Evolutionary conservation across 108 stramenopile genomes (phyloP), one percentile per base, ranked within the genome.

Genomic region (Fragilariopsis cylindrus): DNA sequence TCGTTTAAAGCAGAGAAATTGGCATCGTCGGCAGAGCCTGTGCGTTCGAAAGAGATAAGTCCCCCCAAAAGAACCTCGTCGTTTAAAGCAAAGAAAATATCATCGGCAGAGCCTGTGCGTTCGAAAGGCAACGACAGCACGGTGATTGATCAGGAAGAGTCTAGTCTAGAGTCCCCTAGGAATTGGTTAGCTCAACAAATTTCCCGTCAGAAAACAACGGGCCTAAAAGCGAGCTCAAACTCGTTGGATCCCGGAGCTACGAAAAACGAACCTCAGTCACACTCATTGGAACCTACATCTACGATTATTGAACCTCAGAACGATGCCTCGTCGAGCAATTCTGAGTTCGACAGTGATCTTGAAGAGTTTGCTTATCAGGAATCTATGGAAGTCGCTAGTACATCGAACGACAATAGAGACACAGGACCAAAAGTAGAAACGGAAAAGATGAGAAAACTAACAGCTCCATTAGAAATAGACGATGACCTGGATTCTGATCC

Each of bases 111-210:
- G 5, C 19, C 55, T 56, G 55, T n/a, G 18, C 5, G 55, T 5
- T 19, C 5, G 16, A 19, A 56, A 19, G 11, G 5, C 57, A 7
- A 57, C 15, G 7, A 57, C 57, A 18, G 13, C 57, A n/a, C 57
- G 2, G 5, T 30, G 30, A 2, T 30, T 30, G 30, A 56, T 11
- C 55, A 56, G 7, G 18, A 56, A 18, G 19, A 9, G 11, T 11
- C 4, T 19, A 56, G 55, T 19, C 9, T 19, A 57, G 18, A 57
- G 18, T 7, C n/a, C 2, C 15, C 57, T 57, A 18, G n/a, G 57
- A n/a, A 19, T 18, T 57, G 57, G 57, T 57, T 57, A 57, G 57
- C 57, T 7, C 57, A 18, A 19, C 57, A 57, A 18, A 57, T 57
- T 57, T 57, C 57, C 7, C n/a, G 7, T 57, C 57, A 19, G 21